Percentiles rank a stretch among this genome's conserved stretches.
These are phyloP conservation scores for Malus hybrid DNA, from an alignment of 331 rosid genomes.

Conservation along the genomic window DNA sequence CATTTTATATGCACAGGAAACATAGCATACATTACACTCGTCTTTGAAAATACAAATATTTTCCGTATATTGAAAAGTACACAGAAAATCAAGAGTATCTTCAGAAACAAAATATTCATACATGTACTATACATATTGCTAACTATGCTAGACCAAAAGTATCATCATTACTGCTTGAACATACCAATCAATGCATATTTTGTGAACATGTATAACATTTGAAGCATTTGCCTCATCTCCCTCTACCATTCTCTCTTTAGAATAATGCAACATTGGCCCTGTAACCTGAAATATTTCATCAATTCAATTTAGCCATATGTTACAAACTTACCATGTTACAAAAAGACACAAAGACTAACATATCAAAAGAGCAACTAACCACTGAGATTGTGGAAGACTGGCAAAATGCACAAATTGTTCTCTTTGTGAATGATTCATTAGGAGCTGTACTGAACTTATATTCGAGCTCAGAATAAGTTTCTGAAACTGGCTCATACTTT, in stretches of 20 bases:
- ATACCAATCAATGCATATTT: slow-evolving; percentile 72
- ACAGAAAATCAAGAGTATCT: no score
- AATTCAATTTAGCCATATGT: neutral
- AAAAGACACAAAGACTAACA: neutral
- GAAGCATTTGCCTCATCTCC: slow-evolving; percentile 53
- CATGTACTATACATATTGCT: neutral
- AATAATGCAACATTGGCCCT: slow-evolving; percentile 73
- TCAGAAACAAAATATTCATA: neutral
- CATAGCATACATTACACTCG: no score
- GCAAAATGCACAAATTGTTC: slow-evolving; percentile 68
- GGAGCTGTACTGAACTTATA: neutral
- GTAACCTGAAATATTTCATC: slow-evolving; percentile 42
- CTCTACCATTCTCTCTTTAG: slow-evolving; percentile 39
- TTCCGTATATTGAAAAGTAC: no score
- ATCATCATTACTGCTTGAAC: neutral
- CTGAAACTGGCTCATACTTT: slow-evolving; percentile 7
- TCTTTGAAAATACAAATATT: no score
- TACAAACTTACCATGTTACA: neutral
- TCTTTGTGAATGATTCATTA: slow-evolving; percentile 13
- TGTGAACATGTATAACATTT: slow-evolving; percentile 72
- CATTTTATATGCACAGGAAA: no score
- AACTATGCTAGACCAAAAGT: neutral
- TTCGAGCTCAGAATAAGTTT: slow-evolving; percentile 6
- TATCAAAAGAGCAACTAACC: slow-evolving; percentile 28
- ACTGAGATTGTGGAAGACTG: slow-evolving; percentile 60